Evolutionary conservation across 306 rosid genomes (phyloP).

Genomic region (Casuarina equisetifolia): DNA sequence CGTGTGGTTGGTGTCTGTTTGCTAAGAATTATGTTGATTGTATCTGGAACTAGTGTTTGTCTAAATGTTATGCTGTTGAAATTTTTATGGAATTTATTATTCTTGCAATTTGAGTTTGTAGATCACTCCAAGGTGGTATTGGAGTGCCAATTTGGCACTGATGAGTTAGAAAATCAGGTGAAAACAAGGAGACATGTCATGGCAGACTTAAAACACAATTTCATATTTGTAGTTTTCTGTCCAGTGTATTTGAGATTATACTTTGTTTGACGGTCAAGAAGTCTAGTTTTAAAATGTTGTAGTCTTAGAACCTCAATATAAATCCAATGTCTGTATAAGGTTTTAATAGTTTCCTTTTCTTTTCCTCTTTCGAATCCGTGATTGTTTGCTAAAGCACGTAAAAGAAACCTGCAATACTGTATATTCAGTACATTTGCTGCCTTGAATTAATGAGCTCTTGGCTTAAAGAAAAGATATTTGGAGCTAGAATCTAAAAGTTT

Average conservation of each 20-base stretch:
- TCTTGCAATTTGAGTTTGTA: no score
- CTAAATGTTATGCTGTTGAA: no score
- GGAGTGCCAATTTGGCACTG: conserved; percentile 26
- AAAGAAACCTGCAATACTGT: not conserved
- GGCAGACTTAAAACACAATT: no score
- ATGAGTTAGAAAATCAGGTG: conserved; percentile 9
- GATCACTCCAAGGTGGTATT: no score
- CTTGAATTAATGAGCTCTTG: not conserved
- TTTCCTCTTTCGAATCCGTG: not conserved
- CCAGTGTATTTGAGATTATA: not conserved
- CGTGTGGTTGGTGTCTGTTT: no score
- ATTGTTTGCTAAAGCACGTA: not conserved
- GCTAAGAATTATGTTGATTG: no score
- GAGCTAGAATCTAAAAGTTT: no score
- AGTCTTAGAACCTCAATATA: not conserved
- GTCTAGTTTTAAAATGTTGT: not conserved
- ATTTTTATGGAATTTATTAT: no score
- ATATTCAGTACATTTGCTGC: not conserved
- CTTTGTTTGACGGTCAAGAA: not conserved
- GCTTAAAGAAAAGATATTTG: no score
- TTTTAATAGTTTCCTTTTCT: not conserved
- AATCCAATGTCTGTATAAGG: not conserved
- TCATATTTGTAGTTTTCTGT: not conserved
- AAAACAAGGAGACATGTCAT: no score
- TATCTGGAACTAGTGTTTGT: no score